phyloP scores from a whole-genome alignment of 306 rosid species.

The Senna tora region DNA sequence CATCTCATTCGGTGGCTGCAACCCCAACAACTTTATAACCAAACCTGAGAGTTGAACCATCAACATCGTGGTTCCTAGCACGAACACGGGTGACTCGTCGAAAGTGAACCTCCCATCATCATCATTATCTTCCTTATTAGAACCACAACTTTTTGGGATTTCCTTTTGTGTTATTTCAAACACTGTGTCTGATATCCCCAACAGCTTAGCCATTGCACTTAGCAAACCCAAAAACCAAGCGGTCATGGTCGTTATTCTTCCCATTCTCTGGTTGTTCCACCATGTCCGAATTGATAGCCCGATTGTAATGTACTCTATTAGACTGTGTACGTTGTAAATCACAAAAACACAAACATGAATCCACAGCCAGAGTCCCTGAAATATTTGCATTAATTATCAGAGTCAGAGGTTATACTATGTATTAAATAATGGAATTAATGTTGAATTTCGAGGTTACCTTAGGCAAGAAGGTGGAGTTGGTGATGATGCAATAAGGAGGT shows the following conservation, averaged over 20 bases:
- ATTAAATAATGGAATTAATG: too few relatives aligned
- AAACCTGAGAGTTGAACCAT: slow-evolving; percentile 52
- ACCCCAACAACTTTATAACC: slow-evolving; percentile 37
- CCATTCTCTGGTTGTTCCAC: slow-evolving; percentile 81
- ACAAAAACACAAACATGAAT: slow-evolving; percentile 39
- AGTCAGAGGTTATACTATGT: too few relatives aligned
- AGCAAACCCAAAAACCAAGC: slow-evolving; percentile 56
- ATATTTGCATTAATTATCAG: neutral
- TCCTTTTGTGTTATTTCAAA: slow-evolving; percentile 72
- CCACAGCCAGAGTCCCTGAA: slow-evolving; percentile 45
- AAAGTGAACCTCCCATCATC: slow-evolving; percentile 53
- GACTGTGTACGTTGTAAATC: slow-evolving; percentile 27
- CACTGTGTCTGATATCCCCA: slow-evolving; percentile 47
- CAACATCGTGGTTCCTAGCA: slow-evolving; percentile 66
- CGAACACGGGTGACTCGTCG: slow-evolving; percentile 54
- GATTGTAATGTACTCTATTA: slow-evolving; percentile 42
- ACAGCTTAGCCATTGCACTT: slow-evolving; percentile 40
- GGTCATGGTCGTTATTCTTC: slow-evolving; percentile 43
- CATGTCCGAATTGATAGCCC: slow-evolving; percentile 58
- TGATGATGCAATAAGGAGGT: slow-evolving; percentile 59
- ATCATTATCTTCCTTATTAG: slow-evolving; percentile 18
- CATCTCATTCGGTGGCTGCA: slow-evolving; percentile 16
- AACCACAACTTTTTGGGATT: slow-evolving; percentile 7
- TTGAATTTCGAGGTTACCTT: slow-evolving; percentile 46
- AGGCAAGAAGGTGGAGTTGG: slow-evolving; percentile 66